A percentile compares a stretch with the other conserved stretches of the same genome.
These are phyloP conservation scores for Diaporthe nobilis DNA, from an alignment of 2,329 filamentous ascomycete species.

Conservation along the genomic window DNA sequence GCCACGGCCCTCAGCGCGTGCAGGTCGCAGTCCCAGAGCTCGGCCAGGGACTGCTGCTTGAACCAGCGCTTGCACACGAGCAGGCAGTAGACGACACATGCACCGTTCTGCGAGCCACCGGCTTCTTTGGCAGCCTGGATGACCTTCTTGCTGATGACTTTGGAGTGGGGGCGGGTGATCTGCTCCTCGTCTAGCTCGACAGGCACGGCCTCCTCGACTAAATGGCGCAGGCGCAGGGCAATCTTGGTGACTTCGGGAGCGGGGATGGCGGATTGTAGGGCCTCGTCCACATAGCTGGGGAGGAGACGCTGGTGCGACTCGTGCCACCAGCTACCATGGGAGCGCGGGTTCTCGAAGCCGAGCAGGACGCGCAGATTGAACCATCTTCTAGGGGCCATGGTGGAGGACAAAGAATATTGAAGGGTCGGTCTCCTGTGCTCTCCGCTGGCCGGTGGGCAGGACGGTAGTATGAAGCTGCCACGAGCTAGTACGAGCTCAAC, in stretches of 20 bases:
- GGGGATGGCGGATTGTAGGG: conserved; percentile 77
- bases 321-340: conserved; percentile 55
- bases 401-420: neutral
- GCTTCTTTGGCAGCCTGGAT: conserved; percentile 86
- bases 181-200: conserved; percentile 86
- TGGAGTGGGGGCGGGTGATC: conserved; percentile 85
- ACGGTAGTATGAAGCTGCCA: conserved; percentile 2
- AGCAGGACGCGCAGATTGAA: conserved; percentile 50
- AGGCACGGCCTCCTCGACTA: conserved; percentile 89
- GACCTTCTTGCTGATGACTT: conserved; percentile 85
- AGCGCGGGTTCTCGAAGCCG: conserved; percentile 53
- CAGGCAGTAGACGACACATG: conserved; percentile 88
- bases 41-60: conserved; percentile 80
- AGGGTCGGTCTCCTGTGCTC: neutral
- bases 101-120: conserved; percentile 79
- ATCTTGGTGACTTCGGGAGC: conserved; percentile 88
- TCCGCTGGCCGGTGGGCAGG: neutral
- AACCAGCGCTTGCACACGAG: conserved; percentile 83
- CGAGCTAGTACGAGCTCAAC: neutral
- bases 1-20: conserved; percentile 84
- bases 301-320: conserved; percentile 69
- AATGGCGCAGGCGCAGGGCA: conserved; percentile 89
- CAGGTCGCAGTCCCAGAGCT: conserved; percentile 94
- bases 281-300: conserved; percentile 71
- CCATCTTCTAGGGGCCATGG: conserved; percentile 41